Base-by-base conservation (phyloP, 2,329 filamentous ascomycete genomes). In the Diaporthe sp. region DNA sequence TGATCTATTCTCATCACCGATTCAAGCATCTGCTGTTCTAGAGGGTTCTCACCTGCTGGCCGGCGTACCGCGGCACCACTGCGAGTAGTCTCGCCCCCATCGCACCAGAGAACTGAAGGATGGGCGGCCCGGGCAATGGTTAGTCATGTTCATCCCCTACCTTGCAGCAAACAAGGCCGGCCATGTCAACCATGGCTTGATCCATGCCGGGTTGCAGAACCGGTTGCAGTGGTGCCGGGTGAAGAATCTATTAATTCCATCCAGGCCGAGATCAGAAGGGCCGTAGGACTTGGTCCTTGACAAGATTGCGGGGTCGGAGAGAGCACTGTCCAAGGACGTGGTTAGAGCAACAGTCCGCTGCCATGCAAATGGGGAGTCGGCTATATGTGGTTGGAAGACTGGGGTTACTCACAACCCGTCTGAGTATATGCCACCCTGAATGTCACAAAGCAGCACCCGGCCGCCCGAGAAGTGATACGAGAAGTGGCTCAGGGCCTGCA, bases 141-240 rank as follows among this genome's bases (percentile, higher is more conserved):
- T 7, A 22, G 22, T 1, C 57, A 60, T n/a, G n/a, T 1, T 30
- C 58, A n/a, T 45, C 2, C 38, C n/a, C 38, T 33, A 1, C 28
- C 52, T 28, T 13, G 0, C 9, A 17, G 5, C 2, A 55, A 8
- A 10, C 17, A 2, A 19, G n/a, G 19, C 4, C 33, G 22, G 33
- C 10, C 33, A 1, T 15, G 10, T 15, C 1, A 40, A 0, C 10
- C 3, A 7, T 0, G 40, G 28, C n/a, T 4, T 47, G 3, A 2
- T 7, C 42, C 60, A 47, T 6, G 13, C 2, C 10, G 42, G 2
- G 3, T 50, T 5, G 28, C 42, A 50, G 19, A 35, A 67, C 0
- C 7, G 28, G 10, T 0, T 67, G 9, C 61, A 67, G 2, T 8
- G 1, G 22, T 67, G 42, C 28, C 22, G 2, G 10, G 12, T 10